Conservation (phyloP, 1,284 basidiomycete genomes). For the Melampsora abietis-canadensis region DNA sequence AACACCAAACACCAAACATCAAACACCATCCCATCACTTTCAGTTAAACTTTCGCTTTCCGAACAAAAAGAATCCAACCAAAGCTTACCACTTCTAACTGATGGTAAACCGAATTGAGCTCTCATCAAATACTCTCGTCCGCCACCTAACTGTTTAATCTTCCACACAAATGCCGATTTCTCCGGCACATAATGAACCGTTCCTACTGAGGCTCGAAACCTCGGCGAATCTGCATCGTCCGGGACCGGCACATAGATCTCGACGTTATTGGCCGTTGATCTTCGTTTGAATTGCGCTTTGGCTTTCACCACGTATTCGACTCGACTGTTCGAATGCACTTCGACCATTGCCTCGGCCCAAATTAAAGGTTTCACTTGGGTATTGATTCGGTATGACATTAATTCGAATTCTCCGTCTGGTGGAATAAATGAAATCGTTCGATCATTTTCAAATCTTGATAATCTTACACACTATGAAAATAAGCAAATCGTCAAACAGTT, state of each 20-base stretch:
- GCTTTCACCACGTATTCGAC: constrained; percentile 99
- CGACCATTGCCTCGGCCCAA: constrained; percentile 96
- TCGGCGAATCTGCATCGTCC: constrained; percentile 96
- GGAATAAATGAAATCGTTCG: constrained; percentile 98
- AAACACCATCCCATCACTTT: neutral
- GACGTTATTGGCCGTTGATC: constrained; percentile 95
- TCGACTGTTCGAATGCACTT: constrained; percentile 85
- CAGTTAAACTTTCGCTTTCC: neutral
- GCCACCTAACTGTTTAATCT: constrained; percentile 91
- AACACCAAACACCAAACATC: neutral
- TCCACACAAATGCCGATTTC: constrained; percentile 95
- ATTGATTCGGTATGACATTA: constrained; percentile 93
- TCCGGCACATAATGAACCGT: constrained; percentile 91
- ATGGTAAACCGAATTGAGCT: constrained; percentile 89
- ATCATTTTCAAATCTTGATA: constrained; percentile 98
- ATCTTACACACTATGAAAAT: constrained; percentile 72
- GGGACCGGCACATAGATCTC: constrained; percentile 97
- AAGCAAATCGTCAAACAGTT: neutral
- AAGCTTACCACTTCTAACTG: constrained; percentile 72
- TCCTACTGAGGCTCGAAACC: constrained; percentile 75
- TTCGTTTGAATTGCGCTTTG: constrained; percentile 94
- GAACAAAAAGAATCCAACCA: neutral
- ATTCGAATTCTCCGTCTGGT: constrained; percentile 96
- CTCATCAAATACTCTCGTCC: constrained; percentile 92
- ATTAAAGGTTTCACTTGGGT: constrained; percentile 96